Evolutionary conservation across 75 land plant species (phyloP), one percentile per base, ranked within the genome.

Genomic region (Pinus tabuliformis): DNA sequence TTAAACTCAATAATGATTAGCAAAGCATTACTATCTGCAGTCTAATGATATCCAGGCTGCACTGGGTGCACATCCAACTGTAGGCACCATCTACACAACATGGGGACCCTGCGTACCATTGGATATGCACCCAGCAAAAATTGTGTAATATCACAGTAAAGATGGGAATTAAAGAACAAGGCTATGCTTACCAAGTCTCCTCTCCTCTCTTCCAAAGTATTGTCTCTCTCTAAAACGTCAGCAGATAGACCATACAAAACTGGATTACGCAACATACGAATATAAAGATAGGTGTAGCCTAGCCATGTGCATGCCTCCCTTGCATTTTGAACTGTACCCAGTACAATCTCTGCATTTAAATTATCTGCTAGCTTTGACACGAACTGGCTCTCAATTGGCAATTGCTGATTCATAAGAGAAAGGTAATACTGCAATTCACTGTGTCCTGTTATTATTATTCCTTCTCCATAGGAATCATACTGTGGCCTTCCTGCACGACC

Each of bases 291-390:
- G 5, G 98, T 95, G 73, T 95, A 93, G 12, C 86, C 90, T 76
- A 95, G 76, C 98, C 98, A 95, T 22, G 79, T 81, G 63, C 89
- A 89, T 24, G 98, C 98, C 73, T 95, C 98, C 63, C 87, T 81
- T 15, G 98, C 93, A 88, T 93, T 93, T 66, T 95, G 95, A 59
- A 95, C 98, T 57, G 92, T 91, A 96, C 98, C 33, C 33, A 33
- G 33, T 33, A 33, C 33, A 33, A 33, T 33, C 33, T 33, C 33
- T 33, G 33, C 33, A 85, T 95, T 95, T 76, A 95, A 74, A 70
- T 95, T 94, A 84, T 95, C 98, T 61, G 98, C 91, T 83, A 95
- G 77, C 71, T 89, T 93, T 17, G 95, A 93, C 3, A 95, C 81
- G 74, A 86, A 95, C 80, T 33, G 2, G 33, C 33, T 33, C 33